Evolutionary conservation across 1,139 yeast genomes (phyloP), one percentile per base, ranked within the genome.

Genomic region (Lipomyces yarrowii): DNA sequence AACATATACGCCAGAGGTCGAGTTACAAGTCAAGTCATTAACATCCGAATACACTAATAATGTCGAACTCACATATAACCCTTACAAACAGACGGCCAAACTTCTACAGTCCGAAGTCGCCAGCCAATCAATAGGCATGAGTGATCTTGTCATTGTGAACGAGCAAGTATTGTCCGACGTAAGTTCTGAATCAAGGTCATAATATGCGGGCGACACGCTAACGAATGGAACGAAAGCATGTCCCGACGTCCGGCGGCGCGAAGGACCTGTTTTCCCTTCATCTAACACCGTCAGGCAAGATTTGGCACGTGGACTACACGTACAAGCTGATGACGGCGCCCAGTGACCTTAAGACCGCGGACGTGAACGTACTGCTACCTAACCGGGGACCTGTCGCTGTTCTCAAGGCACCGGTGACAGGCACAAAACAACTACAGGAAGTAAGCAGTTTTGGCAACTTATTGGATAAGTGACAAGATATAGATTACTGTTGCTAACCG

Each of bases 271-370:
- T 51, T 53, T 33, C 62, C 2, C 21, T 65, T 30, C 64, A 63
- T 52, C 39, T 61, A 11, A 30, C 61, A 7, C 57, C 58, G 21
- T 51, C 59, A 6, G 68, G 66, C 15, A 30, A 56, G 8, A 52
- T 60, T 3, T 65, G 64, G 62, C 69, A 67, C 37, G 46, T 65
- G 23, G 68, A 64, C 35, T 65, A 62, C 46, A 23, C 64, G 1
- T 30, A 53, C 55, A 57, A 15, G 11, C 60, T 5, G 7, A 54
- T 32, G 48, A 23, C 55, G 0, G 46, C 11, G 42, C 42, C n/a
- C 15, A 11, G 2, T 26, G 30, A 26, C 30, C 30, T 26, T 26
- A 26, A 26, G 46, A 30, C 21, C 2, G 55, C 52, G 26, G 48
- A 39, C 30, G 65, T 23, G 26, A 8, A 3, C 18, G 57, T 63